Base-by-base conservation (phyloP, 2,329 filamentous ascomycete species). In the Pyrenochaeta sp. region DNA sequence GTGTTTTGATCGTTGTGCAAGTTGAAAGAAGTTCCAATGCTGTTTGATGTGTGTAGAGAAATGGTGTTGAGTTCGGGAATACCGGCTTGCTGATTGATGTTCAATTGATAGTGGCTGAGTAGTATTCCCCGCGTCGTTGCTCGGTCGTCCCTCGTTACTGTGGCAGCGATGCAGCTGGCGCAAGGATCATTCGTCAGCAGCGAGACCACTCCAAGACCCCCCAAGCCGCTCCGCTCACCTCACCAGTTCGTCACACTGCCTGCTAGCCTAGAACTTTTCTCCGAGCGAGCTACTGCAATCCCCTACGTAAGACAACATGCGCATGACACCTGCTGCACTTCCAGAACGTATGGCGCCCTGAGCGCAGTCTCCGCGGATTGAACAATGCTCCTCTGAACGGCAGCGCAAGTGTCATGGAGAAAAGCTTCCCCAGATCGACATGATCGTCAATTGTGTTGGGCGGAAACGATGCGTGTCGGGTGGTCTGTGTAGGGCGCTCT, bases 101-200 rank as follows among this genome's bases (percentile, higher is more conserved):
- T 21, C 10, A 20, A 39, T 20, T 39, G 20, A 39, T 39, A 39
- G 20, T 23, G 36, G 36, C 36, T 39, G 36, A 14, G 36, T 9
- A 12, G n/a, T 12, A 10, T 2, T 37, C n/a, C 17, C 35, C 35
- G 35, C 35, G 29, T 48, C 48, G 48, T 57, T 52, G 63, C 56
- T 57, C 52, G 62, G 62, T 27, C 21, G 32, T 44, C 27, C 41
- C 21, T 51, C 47, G 60, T 63, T 63, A 58, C 60, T 51, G 45
- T 43, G 54, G 41, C 41, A 60, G 20, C 36, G 52, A 49, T 54
- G 54, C 57, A 51, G 43, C 20, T 41, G 15, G 30, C 35, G 40
- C 57, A 56, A 47, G 60, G 54, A 54, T 60, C 33, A 11, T 14
- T 31, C 29, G 18, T 43, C 31, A 50, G 45, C 45, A 44, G 29